A percentile compares a stretch with the other conserved stretches of the same genome.
These are phyloP conservation scores for Nematodospora anomalae DNA, from an alignment of 1,139 yeast species.

Conservation along the genomic window DNA sequence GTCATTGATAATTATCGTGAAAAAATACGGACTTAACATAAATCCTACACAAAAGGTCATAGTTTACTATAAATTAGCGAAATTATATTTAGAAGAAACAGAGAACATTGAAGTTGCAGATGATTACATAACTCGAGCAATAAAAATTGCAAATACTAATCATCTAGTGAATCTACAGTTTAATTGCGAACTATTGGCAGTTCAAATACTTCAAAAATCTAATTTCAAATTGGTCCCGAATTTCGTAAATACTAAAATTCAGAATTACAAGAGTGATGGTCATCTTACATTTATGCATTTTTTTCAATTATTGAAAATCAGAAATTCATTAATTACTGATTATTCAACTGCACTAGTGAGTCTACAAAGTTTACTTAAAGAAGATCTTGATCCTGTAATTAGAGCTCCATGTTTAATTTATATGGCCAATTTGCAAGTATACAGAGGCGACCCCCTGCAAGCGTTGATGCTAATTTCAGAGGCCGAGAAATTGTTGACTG, in stretches of 20 bases:
- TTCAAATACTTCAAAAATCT: slow-evolving; percentile 30
- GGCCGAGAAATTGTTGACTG: slow-evolving; percentile 15
- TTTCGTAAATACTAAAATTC: slow-evolving; percentile 28
- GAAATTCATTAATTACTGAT: slow-evolving; percentile 26
- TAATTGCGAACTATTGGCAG: slow-evolving; percentile 32
- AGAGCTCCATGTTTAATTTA: slow-evolving; percentile 23
- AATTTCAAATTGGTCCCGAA: slow-evolving; percentile 25
- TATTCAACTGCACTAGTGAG: slow-evolving; percentile 24
- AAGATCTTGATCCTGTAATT: slow-evolving; percentile 14
- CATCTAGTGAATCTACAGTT: slow-evolving; percentile 22
- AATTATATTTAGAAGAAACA: slow-evolving; percentile 42
- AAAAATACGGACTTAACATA: slow-evolving; percentile 26
- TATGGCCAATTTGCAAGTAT: slow-evolving; percentile 25
- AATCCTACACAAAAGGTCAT: slow-evolving; percentile 32
- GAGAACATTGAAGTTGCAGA: slow-evolving; percentile 39
- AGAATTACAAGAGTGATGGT: slow-evolving; percentile 19
- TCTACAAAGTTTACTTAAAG: slow-evolving; percentile 21
- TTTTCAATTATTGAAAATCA: slow-evolving; percentile 30
- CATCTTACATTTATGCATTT: slow-evolving; percentile 19
- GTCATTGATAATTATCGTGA: slow-evolving; percentile 32
- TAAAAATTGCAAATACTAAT: slow-evolving; percentile 34
- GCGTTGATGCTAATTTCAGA: slow-evolving; percentile 17
- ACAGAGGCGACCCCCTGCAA: slow-evolving; percentile 28
- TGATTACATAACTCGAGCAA: slow-evolving; percentile 37
- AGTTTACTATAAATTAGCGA: slow-evolving; percentile 36